Percentiles rank a stretch among this genome's conserved stretches.
These are phyloP conservation scores for Chrysanthemum seticuspe DNA, from an alignment of 129 eudicot genomes.

Conservation along the genomic window DNA sequence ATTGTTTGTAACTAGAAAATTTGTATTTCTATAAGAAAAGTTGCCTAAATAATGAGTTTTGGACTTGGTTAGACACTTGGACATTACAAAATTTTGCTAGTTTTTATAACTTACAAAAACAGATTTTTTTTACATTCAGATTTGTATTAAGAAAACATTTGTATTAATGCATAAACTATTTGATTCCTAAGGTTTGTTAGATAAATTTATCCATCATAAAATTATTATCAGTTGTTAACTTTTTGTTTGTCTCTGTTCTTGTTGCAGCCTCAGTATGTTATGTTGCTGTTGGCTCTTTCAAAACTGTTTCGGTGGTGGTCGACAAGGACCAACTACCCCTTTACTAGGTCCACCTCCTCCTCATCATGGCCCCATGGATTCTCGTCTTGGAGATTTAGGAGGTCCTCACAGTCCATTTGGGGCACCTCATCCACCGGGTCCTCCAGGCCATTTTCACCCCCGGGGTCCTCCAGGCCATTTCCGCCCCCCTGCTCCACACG, in stretches of 20 bases:
- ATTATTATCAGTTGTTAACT: background rate
- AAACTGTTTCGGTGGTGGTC: conserved; percentile 26
- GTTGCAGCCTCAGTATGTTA: conserved; percentile 23
- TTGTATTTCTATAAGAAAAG: too few relatives aligned
- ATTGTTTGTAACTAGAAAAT: too few relatives aligned
- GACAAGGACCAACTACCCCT: conserved; percentile 22
- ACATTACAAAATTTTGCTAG: too few relatives aligned
- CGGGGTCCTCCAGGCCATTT: conserved; percentile 10
- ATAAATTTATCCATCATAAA: background rate
- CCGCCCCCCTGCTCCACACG: background rate
- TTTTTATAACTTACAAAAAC: too few relatives aligned
- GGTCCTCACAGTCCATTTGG: conserved; percentile 22
- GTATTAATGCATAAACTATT: too few relatives aligned
- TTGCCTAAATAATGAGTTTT: too few relatives aligned
- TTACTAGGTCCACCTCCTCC: conserved; percentile 19
- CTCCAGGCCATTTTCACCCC: conserved; percentile 6
- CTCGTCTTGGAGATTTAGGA: conserved; percentile 11
- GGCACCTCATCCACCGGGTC: conserved; percentile 3
- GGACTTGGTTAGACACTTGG: too few relatives aligned
- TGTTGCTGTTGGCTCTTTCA: conserved; percentile 28
- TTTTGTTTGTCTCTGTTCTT: background rate
- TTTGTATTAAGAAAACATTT: too few relatives aligned
- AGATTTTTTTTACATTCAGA: too few relatives aligned
- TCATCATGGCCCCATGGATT: background rate
- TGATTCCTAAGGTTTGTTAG: background rate